phyloP scores from a whole-genome alignment of 345 rosid genomes.

The Psidium guajava region DNA sequence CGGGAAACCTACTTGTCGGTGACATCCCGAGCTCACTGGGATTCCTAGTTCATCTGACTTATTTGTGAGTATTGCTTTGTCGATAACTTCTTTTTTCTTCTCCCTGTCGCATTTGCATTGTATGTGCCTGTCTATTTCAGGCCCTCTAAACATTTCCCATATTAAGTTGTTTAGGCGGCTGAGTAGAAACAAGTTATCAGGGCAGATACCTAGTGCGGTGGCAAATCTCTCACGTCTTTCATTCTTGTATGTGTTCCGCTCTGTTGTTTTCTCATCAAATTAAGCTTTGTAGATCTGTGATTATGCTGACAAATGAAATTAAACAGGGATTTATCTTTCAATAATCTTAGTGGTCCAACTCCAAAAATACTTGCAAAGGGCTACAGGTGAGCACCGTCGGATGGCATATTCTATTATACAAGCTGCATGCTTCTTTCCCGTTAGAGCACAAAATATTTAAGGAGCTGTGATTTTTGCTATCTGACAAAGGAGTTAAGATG shows the following conservation, averaged over 20 bases:
- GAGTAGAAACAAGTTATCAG: constrained; percentile 62
- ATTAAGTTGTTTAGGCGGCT: constrained; percentile 58
- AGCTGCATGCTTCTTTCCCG: background rate
- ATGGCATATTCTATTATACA: background rate
- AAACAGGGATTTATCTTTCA: constrained; percentile 78
- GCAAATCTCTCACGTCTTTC: constrained; percentile 85
- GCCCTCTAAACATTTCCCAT: constrained; percentile 8
- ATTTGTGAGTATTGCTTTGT: constrained; percentile 64
- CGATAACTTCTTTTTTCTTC: background rate
- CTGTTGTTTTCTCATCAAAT: background rate
- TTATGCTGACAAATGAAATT: background rate
- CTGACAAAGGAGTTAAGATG: background rate
- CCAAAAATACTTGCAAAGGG: constrained; percentile 79
- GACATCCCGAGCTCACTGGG: constrained; percentile 80
- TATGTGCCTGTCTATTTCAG: background rate
- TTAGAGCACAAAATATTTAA: background rate
- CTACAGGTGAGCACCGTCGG: constrained; percentile 44
- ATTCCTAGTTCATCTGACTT: constrained; percentile 51
- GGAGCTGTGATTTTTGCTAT: background rate
- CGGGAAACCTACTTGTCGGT: constrained; percentile 70
- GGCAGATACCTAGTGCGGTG: constrained; percentile 57
- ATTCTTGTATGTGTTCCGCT: constrained; percentile 52
- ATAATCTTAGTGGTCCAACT: constrained; percentile 87
- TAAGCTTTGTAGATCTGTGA: background rate
- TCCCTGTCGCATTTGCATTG: background rate